Conservation (phyloP, 306 rosid genomes). For the Crotalaria pallida region DNA sequence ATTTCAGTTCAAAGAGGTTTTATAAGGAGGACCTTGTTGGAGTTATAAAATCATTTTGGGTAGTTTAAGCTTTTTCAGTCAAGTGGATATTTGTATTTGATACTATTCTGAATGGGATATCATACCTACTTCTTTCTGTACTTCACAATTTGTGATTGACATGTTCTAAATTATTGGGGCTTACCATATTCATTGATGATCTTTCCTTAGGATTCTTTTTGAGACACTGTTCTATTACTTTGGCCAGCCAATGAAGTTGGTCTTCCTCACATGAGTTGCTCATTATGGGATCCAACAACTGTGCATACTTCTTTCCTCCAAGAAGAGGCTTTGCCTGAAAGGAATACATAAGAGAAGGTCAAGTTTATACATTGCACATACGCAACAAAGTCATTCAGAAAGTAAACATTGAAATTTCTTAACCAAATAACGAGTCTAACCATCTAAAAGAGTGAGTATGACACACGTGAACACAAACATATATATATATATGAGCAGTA, state of each 20-base stretch:
- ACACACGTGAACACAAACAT: no score
- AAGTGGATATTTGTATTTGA: background rate
- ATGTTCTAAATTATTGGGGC: constrained; percentile 1
- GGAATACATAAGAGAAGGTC: background rate
- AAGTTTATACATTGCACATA: background rate
- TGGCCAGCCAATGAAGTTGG: constrained; percentile 30
- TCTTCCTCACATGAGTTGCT: constrained; percentile 34
- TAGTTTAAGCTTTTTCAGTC: background rate
- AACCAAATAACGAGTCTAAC: background rate
- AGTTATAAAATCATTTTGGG: background rate
- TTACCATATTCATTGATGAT: constrained; percentile 36
- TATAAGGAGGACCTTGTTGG: background rate
- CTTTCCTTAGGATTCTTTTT: constrained; percentile 45
- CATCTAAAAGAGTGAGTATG: no score
- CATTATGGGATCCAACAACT: constrained; percentile 31
- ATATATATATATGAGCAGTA: no score
- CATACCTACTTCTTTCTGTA: background rate
- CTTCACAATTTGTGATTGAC: background rate
- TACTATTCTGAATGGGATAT: background rate
- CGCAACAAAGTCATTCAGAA: background rate
- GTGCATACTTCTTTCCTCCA: constrained; percentile 27
- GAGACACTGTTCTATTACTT: constrained; percentile 34
- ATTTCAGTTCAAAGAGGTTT: background rate
- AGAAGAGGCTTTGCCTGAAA: constrained; percentile 41
- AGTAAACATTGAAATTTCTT: background rate